These are phyloP conservation scores for Tylopilus sp. DNA, from an alignment of 768 basidiomycete genomes.

Conservation along the genomic window DNA sequence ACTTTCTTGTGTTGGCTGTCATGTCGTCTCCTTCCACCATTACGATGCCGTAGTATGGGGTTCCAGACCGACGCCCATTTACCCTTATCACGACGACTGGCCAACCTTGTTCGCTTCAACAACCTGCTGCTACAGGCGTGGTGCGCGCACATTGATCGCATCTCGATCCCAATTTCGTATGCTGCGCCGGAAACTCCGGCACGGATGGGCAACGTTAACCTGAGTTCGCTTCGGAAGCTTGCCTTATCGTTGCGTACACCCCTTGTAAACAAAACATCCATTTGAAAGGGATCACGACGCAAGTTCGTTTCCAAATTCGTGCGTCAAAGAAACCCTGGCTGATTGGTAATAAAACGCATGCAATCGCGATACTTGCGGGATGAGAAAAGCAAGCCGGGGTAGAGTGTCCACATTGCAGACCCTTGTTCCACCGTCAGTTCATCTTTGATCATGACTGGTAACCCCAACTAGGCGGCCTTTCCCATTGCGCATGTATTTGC, in stretches of 20 bases:
- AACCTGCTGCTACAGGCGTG: neutral
- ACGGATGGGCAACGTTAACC: neutral
- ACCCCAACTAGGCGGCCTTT: neutral
- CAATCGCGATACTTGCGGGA: conserved; percentile 17
- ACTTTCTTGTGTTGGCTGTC: neutral
- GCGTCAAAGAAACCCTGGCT: neutral
- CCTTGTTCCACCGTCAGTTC: neutral
- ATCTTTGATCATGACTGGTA: neutral
- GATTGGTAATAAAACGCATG: conserved; percentile 3
- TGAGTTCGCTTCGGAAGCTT: conserved; percentile 8
- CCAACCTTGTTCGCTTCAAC: conserved; percentile 1
- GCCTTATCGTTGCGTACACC: neutral
- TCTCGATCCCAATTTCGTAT: conserved; percentile 2
- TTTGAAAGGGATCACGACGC: neutral
- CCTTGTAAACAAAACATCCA: neutral
- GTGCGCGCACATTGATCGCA: neutral
- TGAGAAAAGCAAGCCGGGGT: neutral
- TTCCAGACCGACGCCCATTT: conserved; percentile 4
- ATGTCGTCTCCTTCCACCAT: neutral
- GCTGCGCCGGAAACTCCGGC: neutral
- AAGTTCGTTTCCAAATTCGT: conserved; percentile 10
- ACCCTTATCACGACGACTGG: conserved; percentile 5
- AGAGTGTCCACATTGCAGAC: neutral
- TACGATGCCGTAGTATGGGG: neutral
- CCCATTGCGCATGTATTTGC: neutral